Conservation (phyloP, 495 filamentous ascomycete genomes). For the Penicillium bialowiezense region DNA sequence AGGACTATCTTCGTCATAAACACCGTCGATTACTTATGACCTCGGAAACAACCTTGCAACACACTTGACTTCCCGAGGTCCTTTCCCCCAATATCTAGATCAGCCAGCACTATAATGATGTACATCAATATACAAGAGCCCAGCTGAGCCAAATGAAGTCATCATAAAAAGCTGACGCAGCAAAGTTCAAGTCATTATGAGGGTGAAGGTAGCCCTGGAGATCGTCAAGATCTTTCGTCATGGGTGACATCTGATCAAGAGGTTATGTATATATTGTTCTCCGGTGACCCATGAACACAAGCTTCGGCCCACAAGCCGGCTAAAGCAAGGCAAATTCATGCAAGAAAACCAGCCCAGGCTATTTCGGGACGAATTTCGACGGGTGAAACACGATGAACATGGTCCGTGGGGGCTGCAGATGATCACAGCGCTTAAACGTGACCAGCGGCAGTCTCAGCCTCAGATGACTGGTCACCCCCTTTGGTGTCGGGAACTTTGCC, state of each 20-base stretch:
- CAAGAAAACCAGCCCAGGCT: not conserved
- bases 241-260: slow-evolving; percentile 3
- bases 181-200: too few species aligned
- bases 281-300: slow-evolving; percentile 11
- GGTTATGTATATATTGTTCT: not conserved
- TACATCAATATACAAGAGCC: not conserved
- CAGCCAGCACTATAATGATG: not conserved
- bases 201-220: not conserved
- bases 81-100: too few species aligned
- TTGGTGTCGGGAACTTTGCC: slow-evolving; percentile 4
- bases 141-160: not conserved
- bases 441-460: slow-evolving; percentile 21
- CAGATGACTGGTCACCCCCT: slow-evolving; percentile 20
- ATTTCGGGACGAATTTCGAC: not conserved
- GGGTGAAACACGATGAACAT: not conserved
- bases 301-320: slow-evolving; percentile 10
- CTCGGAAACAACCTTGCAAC: too few species aligned
- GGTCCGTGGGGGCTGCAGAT: slow-evolving; percentile 16
- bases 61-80: too few species aligned
- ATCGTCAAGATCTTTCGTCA: slow-evolving; percentile 1
- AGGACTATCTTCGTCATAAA: not conserved
- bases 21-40: too few species aligned
- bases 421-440: slow-evolving; percentile 28
- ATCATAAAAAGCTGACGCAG: not conserved
- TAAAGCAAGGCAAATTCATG: not conserved